phyloP scores from a whole-genome alignment of 495 filamentous ascomycete genomes.

The Pseudoneurospora amorphoporcata region DNA sequence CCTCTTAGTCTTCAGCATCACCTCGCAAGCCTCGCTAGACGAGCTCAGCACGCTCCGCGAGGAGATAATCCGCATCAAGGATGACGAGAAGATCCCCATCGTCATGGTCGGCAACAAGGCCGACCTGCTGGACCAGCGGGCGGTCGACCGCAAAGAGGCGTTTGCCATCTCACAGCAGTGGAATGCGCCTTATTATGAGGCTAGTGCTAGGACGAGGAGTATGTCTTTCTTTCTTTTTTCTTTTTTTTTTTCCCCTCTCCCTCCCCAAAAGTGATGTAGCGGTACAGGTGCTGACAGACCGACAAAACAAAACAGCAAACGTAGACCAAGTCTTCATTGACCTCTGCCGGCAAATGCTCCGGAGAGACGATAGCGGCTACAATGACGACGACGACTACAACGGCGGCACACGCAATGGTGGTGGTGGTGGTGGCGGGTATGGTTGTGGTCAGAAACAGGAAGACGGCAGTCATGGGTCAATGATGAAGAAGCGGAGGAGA shows the following conservation, averaged over 20 bases:
- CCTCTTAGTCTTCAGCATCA: slow-evolving; percentile 94
- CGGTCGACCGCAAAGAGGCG: slow-evolving; percentile 69
- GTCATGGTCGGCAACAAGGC: slow-evolving; percentile 98
- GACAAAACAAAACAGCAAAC: slow-evolving; percentile 46
- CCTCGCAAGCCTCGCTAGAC: slow-evolving; percentile 70
- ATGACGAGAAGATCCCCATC: slow-evolving; percentile 81
- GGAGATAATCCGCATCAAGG: slow-evolving; percentile 95
- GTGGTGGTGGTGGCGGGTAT: slow-evolving; percentile 5
- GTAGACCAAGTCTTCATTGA: slow-evolving; percentile 95
- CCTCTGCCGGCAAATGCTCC: slow-evolving; percentile 84
- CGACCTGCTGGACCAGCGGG: slow-evolving; percentile 85
- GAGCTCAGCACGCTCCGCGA: slow-evolving; percentile 85
- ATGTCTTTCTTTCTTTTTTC: slow-evolving; percentile 11
- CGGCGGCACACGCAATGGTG: slow-evolving; percentile 1
- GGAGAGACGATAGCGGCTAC: slow-evolving; percentile 45
- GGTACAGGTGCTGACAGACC: slow-evolving; percentile 3
- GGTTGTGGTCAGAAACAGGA: slow-evolving; percentile 22
- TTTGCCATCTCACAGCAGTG: slow-evolving; percentile 82
- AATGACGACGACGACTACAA: slow-evolving; percentile 26
- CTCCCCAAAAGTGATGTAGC: neutral
- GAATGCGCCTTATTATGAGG: slow-evolving; percentile 94
- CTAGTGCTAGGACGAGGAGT: slow-evolving; percentile 66
- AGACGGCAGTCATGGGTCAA: slow-evolving; percentile 3
- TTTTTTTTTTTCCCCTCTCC: neutral
- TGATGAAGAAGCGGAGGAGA: slow-evolving; percentile 14